Evolutionary conservation across 164 flowering plant genomes (phyloP), one percentile per base, ranked within the genome.

Genomic region (Brasenia schreberi): DNA sequence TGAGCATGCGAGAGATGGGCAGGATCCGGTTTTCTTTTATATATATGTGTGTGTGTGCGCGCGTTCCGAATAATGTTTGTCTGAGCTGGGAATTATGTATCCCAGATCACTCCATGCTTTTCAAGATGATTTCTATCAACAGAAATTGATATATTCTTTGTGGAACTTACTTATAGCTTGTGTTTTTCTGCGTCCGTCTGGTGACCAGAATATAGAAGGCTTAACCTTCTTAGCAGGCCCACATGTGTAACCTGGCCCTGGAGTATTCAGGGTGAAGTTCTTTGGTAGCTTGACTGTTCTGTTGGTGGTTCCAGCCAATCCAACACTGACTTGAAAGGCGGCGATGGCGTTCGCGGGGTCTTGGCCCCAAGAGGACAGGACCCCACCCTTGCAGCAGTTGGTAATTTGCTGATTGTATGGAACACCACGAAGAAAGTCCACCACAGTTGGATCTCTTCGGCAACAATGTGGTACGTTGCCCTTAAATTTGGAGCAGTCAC

Each of bases 331-430:
- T 72, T 84, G 87, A 67, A 86, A 86, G 61, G 87, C 71, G 4
- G 84, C 80, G 59, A 83, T 82, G 5, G 91, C 65, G 6, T 62
- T 73, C 0, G 82, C 12, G 1, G 88, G 91, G 61, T 86, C 88
- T 66, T 86, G 88, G 5, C 86, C 90, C 83, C 81, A 84, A 0
- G 90, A 69, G 4, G 77, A 65, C n/a, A 82, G 68, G 0, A 84
- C 84, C 6, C 90, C 90, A 39, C 79, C 88, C 68, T 84, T 83
- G 78, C 90, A 85, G 71, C 90, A 85, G 19, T 85, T 85, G 19
- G 81, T 42, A 53, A 77, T 61, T 60, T 86, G 90, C 67, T 86
- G 88, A 63, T 86, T 84, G 76, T 84, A 84, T 49, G 90, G 88
- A 11, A 76, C 84, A 18, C 84, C 88, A 1, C 87, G 90, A 0